phyloP scores from a whole-genome alignment of 176 grass and related monocot genomes.

The Ampelocalamus luodianensis region DNA sequence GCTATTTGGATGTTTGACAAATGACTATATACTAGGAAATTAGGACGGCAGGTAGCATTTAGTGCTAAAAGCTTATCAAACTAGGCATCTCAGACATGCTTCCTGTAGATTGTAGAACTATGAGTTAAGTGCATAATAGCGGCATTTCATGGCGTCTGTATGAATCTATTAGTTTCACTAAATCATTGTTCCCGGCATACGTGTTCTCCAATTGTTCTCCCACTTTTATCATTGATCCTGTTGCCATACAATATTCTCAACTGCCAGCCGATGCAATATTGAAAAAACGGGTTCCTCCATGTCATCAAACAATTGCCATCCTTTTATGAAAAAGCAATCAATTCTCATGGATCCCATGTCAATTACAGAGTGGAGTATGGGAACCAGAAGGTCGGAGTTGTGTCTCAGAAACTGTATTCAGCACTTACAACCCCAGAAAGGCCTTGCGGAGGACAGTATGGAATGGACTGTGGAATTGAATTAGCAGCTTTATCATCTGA shows the following conservation, averaged over 20 bases:
- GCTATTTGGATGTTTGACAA: not conserved
- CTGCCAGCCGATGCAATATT: not conserved
- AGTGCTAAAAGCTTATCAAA: slow-evolving; percentile 17
- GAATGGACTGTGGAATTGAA: slow-evolving; percentile 70
- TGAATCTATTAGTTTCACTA: slow-evolving; percentile 14
- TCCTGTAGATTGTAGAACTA: not conserved
- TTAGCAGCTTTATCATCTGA: slow-evolving; percentile 33
- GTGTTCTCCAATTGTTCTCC: not conserved
- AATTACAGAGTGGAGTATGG: slow-evolving; percentile 75
- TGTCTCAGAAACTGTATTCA: slow-evolving; percentile 77
- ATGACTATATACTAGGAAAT: not conserved
- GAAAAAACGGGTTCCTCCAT: slow-evolving; percentile 11
- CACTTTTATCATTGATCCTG: not conserved
- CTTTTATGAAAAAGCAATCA: not conserved
- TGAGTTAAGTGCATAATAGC: not conserved
- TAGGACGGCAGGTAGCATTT: not conserved
- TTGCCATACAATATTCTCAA: not conserved
- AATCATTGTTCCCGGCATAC: not conserved
- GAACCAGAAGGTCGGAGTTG: slow-evolving; percentile 59
- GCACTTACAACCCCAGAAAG: slow-evolving; percentile 77
- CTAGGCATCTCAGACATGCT: not conserved
- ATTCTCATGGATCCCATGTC: slow-evolving; percentile 28
- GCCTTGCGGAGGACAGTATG: slow-evolving; percentile 67
- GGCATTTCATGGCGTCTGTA: not conserved
- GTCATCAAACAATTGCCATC: not conserved